Percentiles rank a stretch among this genome's conserved stretches.
Evolutionary conservation across 306 rosid genomes (phyloP).

Genomic region (Cercis canadensis): DNA sequence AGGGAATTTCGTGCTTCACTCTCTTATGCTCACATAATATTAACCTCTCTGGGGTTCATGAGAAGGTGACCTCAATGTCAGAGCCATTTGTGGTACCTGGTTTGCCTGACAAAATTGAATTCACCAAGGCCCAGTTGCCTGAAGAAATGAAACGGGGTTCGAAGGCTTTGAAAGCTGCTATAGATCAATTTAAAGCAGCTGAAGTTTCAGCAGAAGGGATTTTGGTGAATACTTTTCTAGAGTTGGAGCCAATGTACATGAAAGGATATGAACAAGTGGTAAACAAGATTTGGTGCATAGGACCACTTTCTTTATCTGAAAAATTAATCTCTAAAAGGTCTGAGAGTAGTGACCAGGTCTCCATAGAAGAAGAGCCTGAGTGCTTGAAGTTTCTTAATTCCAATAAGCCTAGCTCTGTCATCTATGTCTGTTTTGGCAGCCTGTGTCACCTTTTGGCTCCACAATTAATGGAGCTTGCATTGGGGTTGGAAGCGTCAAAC

Average conservation of each 20-base stretch:
- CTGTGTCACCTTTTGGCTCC: conserved; percentile 45
- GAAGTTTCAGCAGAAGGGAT: conserved; percentile 57
- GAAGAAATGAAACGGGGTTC: conserved; percentile 40
- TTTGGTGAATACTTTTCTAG: conserved; percentile 64
- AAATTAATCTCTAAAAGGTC: conserved; percentile 41
- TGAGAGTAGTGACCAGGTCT: conserved; percentile 43
- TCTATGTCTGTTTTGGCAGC: conserved; percentile 74
- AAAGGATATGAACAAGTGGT: conserved; percentile 45
- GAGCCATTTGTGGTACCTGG: conserved; percentile 62
- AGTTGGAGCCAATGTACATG: conserved; percentile 47
- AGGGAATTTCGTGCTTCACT: conserved; percentile 65
- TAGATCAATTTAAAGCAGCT: conserved; percentile 51
- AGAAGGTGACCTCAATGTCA: conserved; percentile 46
- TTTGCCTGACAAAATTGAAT: conserved; percentile 47
- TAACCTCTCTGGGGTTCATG: conserved; percentile 41
- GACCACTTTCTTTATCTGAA: conserved; percentile 66
- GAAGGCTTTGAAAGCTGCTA: conserved; percentile 35
- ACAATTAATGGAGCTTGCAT: conserved; percentile 59
- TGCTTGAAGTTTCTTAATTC: conserved; percentile 58
- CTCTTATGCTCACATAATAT: conserved; percentile 60
- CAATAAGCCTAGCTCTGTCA: conserved; percentile 55
- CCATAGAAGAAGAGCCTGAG: conserved; percentile 32
- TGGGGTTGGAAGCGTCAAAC: conserved; percentile 67
- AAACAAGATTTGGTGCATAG: conserved; percentile 66
- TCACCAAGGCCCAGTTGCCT: conserved; percentile 72